A percentile compares a stretch with the other conserved stretches of the same genome.
Evolutionary conservation across 2,329 filamentous ascomycete species (phyloP).

Genomic region (Colletotrichum abscissum): DNA sequence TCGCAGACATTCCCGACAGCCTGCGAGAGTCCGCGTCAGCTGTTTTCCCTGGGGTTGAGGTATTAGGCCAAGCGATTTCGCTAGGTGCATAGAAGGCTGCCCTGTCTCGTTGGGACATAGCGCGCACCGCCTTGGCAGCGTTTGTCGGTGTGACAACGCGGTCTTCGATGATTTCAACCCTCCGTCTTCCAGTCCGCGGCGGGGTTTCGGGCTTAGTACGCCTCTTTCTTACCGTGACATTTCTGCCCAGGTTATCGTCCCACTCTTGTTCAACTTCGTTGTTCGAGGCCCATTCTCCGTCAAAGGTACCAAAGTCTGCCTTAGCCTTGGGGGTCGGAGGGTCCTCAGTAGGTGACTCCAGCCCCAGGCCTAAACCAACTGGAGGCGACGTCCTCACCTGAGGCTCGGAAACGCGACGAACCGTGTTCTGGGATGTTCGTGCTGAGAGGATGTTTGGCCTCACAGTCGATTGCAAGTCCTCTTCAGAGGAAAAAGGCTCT

Average conservation of each 20-base stretch:
- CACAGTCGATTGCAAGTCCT: slow-evolving; percentile 59
- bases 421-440: slow-evolving; percentile 57
- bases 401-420: slow-evolving; percentile 50
- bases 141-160: slow-evolving; percentile 60
- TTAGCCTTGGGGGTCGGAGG: slow-evolving; percentile 55
- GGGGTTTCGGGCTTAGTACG: slow-evolving; percentile 38
- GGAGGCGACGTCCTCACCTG: slow-evolving; percentile 35
- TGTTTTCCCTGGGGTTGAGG: slow-evolving; percentile 52
- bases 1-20: slow-evolving; percentile 65
- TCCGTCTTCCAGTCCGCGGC: slow-evolving; percentile 40
- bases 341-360: slow-evolving; percentile 44
- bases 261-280: slow-evolving; percentile 65
- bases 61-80: slow-evolving; percentile 43
- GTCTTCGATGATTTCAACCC: slow-evolving; percentile 59
- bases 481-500: slow-evolving; percentile 71
- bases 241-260: slow-evolving; percentile 64
- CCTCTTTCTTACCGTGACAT: slow-evolving; percentile 64
- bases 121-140: slow-evolving; percentile 61
- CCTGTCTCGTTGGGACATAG: slow-evolving; percentile 58
- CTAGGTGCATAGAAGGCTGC: slow-evolving; percentile 50
- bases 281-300: slow-evolving; percentile 66
- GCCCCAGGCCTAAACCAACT: slow-evolving; percentile 30
- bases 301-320: slow-evolving; percentile 65
- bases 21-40: slow-evolving; percentile 58
- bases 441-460: slow-evolving; percentile 52